Evolutionary conservation across 2,329 filamentous ascomycete species (phyloP).

Genomic region (Ophiocordyceps robertsii): DNA sequence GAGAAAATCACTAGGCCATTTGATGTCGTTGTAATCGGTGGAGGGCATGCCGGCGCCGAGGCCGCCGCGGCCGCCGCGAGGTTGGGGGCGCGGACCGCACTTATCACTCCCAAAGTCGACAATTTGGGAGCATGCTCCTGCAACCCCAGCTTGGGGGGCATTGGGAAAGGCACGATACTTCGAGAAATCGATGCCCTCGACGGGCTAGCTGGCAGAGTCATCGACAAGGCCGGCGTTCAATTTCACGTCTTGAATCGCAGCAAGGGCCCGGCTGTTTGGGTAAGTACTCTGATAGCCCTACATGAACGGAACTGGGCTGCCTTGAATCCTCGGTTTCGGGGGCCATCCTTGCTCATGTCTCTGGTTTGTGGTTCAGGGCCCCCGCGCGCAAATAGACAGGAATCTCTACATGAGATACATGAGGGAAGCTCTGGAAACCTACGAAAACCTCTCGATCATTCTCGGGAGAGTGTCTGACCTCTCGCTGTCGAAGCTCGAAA

Average conservation of each 20-base stretch:
- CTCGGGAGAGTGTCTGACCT: constrained; percentile 89
- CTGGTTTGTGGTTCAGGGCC: constrained; percentile 38
- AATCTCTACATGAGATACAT: constrained; percentile 81
- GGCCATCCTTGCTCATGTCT: neutral
- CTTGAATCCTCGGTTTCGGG: no score
- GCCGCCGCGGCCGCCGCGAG: constrained; percentile 84
- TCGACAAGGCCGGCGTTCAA: constrained; percentile 90
- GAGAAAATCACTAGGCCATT: constrained; percentile 41
- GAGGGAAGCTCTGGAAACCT: constrained; percentile 68
- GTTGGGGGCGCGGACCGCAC: constrained; percentile 73
- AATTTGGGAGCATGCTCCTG: constrained; percentile 94
- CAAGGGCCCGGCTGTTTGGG: constrained; percentile 92
- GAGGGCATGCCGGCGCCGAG: constrained; percentile 90
- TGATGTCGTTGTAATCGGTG: constrained; percentile 92
- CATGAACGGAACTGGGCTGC: neutral
- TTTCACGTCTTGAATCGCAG: constrained; percentile 78
- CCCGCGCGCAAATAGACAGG: constrained; percentile 89
- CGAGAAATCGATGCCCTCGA: constrained; percentile 92
- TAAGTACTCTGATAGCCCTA: constrained; percentile 12
- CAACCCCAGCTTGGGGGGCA: constrained; percentile 96
- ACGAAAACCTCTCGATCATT: constrained; percentile 67
- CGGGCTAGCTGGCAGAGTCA: constrained; percentile 73
- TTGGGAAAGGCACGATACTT: constrained; percentile 93
- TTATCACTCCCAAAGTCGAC: constrained; percentile 76
- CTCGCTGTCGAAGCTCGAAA: constrained; percentile 42